phyloP scores from a whole-genome alignment of 1,284 basidiomycete species.

The Sporisorium exsertum region DNA sequence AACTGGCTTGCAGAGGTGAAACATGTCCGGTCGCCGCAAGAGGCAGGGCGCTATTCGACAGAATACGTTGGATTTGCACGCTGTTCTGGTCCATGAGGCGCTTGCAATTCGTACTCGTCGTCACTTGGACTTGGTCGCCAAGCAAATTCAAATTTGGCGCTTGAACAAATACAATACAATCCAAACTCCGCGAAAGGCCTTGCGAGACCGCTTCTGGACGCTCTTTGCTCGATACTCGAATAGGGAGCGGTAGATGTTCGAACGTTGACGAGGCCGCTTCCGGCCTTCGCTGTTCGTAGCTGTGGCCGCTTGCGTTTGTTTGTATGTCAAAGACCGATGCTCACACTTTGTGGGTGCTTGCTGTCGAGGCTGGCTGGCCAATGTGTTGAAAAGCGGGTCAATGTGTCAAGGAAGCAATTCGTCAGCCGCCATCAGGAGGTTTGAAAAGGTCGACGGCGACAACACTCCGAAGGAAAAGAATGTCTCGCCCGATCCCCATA shows the following conservation, averaged over 20 bases:
- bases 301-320: neutral
- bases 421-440: neutral
- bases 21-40: conserved; percentile 5
- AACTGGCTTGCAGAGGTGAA: conserved; percentile 10
- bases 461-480: neutral
- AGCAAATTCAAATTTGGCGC: neutral
- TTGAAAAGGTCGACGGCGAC: neutral
- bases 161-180: neutral
- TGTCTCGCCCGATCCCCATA: neutral
- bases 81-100: neutral
- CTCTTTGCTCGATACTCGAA: too few species aligned
- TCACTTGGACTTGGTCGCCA: neutral
- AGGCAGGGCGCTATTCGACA: conserved; percentile 7
- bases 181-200: conserved; percentile 19
- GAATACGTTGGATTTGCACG: neutral
- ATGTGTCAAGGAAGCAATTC: too few species aligned
- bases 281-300: neutral
- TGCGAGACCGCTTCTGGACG: conserved; percentile 22
- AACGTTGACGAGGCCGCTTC: neutral
- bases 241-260: too few species aligned
- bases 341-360: neutral
- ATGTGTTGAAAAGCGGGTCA: too few species aligned
- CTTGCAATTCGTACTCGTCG: neutral
- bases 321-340: neutral
- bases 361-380: too few species aligned